A percentile compares a stretch with the other conserved stretches of the same genome.
Evolutionary conservation across 2,329 filamentous ascomycete genomes (phyloP).

Genomic region (Xylariaceae sp.): DNA sequence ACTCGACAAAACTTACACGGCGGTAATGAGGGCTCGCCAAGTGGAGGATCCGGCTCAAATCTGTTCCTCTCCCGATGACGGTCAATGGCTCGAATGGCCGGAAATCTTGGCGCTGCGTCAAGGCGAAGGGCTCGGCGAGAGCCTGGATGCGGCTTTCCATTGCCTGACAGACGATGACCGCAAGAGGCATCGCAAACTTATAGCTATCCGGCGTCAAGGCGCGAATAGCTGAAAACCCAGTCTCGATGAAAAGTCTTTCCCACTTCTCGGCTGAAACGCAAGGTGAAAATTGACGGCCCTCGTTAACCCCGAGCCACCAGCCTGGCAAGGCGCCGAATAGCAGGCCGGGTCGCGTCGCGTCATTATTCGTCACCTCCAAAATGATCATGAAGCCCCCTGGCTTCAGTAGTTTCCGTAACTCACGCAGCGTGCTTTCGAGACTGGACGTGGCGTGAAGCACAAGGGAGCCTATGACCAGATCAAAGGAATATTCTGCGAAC

Average conservation of each 20-base stretch:
- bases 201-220: conserved; percentile 2
- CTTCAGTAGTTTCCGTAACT: conserved; percentile 30
- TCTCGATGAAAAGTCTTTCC: conserved; percentile 1
- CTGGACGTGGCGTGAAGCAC: conserved; percentile 28
- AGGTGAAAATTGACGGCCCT: conserved; percentile 15
- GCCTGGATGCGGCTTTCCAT: conserved; percentile 11
- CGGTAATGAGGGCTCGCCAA: no score
- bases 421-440: conserved; percentile 21
- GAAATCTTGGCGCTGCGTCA: neutral
- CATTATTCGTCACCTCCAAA: conserved; percentile 7
- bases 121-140: conserved; percentile 10
- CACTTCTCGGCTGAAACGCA: conserved; percentile 4
- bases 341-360: neutral
- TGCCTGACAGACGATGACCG: conserved; percentile 12
- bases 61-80: conserved; percentile 4
- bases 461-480: conserved; percentile 31
- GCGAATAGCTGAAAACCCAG: conserved; percentile 15
- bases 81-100: neutral
- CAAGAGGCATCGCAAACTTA: neutral
- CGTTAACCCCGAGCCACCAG: conserved; percentile 27
- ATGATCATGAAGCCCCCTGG: conserved; percentile 35
- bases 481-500: conserved; percentile 23
- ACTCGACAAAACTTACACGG: no score
- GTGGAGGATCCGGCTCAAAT: neutral
- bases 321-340: conserved; percentile 9